Percentiles rank a stretch among this genome's conserved stretches.
Evolutionary conservation across 345 rosid genomes (phyloP).

Genomic region (Populus pruinosa): DNA sequence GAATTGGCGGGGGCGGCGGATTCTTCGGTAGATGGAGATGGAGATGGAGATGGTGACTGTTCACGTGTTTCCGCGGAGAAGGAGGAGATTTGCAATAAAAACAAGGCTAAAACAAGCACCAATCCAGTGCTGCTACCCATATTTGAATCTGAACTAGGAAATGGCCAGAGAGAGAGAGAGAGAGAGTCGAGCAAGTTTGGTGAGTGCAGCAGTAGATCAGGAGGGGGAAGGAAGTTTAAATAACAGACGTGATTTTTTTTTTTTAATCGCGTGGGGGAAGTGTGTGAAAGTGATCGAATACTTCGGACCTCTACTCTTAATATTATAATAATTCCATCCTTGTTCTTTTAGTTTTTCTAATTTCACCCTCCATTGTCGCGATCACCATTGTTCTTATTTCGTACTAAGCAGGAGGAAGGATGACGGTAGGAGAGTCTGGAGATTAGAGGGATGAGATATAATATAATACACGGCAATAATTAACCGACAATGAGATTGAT

Average conservation of each 20-base stretch:
- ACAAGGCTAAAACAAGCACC: background rate
- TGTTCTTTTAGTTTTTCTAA: no score
- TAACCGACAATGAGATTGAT: no score
- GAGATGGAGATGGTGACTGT: background rate
- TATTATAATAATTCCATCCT: no score
- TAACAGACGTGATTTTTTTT: background rate
- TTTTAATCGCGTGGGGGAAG: no score
- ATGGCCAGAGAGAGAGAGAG: background rate
- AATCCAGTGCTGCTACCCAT: background rate
- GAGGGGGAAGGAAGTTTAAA: background rate
- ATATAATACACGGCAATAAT: no score
- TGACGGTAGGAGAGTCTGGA: no score
- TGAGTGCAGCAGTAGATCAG: background rate
- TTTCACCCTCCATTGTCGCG: no score
- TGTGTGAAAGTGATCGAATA: no score
- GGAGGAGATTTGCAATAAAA: background rate
- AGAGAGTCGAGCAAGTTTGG: background rate
- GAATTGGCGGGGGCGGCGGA: background rate
- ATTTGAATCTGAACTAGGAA: background rate
- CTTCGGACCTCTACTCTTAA: no score
- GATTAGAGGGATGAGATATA: no score
- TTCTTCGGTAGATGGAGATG: slow-evolving; percentile 12
- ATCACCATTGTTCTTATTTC: no score
- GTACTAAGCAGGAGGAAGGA: no score
- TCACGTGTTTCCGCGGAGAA: slow-evolving; percentile 16